Evolutionary conservation across 768 basidiomycete genomes (phyloP).

Genomic region (Galerina sulciceps): DNA sequence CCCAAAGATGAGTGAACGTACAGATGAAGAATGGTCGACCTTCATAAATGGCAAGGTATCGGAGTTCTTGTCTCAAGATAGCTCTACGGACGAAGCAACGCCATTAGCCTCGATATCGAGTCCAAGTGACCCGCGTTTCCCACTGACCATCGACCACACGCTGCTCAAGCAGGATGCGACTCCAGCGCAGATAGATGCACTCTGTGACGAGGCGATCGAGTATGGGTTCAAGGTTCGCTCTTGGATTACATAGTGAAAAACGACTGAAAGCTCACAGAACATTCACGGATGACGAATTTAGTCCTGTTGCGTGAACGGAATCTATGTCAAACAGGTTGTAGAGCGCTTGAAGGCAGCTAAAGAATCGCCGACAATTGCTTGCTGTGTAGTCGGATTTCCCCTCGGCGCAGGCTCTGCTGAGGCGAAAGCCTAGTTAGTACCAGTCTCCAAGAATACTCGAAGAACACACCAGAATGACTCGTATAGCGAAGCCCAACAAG

Average conservation of each 20-base stretch:
- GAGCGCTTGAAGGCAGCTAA: constrained; percentile 39
- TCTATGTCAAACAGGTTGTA: constrained; percentile 45
- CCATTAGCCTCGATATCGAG: constrained; percentile 27
- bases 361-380: constrained; percentile 42
- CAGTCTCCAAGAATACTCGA: background rate
- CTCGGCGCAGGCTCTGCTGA: constrained; percentile 48
- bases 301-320: constrained; percentile 58
- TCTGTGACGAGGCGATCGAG: constrained; percentile 52
- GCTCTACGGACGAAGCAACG: constrained; percentile 3
- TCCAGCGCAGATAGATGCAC: constrained; percentile 43
- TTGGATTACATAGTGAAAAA: background rate
- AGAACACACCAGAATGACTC: constrained; percentile 1
- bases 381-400: constrained; percentile 56
- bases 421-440: constrained; percentile 48
- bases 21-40: background rate
- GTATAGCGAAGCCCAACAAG: constrained; percentile 48
- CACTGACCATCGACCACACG: constrained; percentile 51
- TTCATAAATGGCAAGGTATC: constrained; percentile 2
- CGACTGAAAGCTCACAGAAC: background rate
- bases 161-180: constrained; percentile 55
- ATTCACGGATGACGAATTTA: constrained; percentile 14
- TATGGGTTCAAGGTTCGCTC: constrained; percentile 51
- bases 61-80: constrained; percentile 24
- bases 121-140: constrained; percentile 34
- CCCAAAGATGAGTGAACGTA: background rate